Evolutionary conservation across 495 filamentous ascomycete species (phyloP), one percentile per base, ranked within the genome.

Genomic region (Halenospora varia): DNA sequence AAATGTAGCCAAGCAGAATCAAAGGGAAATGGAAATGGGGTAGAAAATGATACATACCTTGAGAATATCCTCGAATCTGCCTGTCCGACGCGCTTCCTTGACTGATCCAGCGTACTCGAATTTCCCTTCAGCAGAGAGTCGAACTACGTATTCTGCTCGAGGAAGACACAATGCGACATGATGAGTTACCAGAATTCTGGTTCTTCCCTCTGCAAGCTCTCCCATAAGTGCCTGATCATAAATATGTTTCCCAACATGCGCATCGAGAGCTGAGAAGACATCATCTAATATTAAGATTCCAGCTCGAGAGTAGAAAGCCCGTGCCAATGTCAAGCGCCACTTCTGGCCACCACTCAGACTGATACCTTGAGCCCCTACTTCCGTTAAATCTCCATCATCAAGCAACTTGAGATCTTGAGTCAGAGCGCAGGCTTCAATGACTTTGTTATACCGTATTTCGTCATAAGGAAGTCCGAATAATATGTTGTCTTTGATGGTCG

Each of bases 281-380:
- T 95, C 90, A 65, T 95, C 90, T 48, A 95, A 71, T 19, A 95
- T 73, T 0, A 95, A 77, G 53, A 91, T 86, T 0, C 87, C 86
- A 3, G 90, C 90, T 1, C 90, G 75, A 1, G 87, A 91, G 66
- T 95, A 94, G 25, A 92, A 71, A 8, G 90, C 89, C 22, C 90
- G 70, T 1, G 88, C 90, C 52, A 95, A 82, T 2, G 88, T 86
- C 25, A 94, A 74, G 45, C 90, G 75, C 90, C 90, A 95, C 63
- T 85, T 80, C 67, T 95, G 90, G 10, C 90, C 90, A 59, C 90
- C 90, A 61, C 87, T 90, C 2, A 95, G 71, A 64, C 92, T 95
- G 63, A 94, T 87, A 15, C 90, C 90, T 54, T 92, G 89, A 0
- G 88, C 84, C 15, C 84, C 89, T 52, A 94, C 88, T 60, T 92